phyloP scores from a whole-genome alignment of 768 basidiomycete genomes.

The Lentinula raphanica region DNA sequence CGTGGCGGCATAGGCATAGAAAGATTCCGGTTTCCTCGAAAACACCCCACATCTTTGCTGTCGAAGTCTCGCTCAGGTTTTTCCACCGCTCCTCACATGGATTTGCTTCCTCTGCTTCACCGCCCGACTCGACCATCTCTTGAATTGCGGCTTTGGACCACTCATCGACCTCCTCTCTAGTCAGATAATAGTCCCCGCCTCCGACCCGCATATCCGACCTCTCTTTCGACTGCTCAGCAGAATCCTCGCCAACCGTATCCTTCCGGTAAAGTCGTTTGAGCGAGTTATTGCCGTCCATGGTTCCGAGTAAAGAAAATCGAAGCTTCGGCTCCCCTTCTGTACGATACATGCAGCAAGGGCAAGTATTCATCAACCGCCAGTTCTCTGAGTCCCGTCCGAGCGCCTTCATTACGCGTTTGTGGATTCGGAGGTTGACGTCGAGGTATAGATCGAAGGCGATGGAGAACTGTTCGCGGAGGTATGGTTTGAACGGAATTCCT shows the following conservation, averaged over 20 bases:
- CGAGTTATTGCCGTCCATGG: no score
- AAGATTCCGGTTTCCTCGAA: conserved; percentile 20
- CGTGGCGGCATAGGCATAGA: conserved; percentile 19
- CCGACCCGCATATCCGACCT: conserved; percentile 9
- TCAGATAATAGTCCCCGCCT: conserved; percentile 16
- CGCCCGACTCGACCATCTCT: background rate
- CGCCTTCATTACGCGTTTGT: background rate
- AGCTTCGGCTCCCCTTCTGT: conserved; percentile 8
- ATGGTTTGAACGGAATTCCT: conserved; percentile 4
- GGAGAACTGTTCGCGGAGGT: conserved; percentile 5
- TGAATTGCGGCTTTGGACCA: conserved; percentile 14
- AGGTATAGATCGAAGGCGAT: conserved; percentile 14
- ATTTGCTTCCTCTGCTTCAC: background rate
- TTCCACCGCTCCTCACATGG: conserved; percentile 14
- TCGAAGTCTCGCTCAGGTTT: conserved; percentile 10
- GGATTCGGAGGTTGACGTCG: background rate
- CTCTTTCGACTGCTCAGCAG: conserved; percentile 4
- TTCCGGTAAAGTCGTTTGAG: conserved; percentile 9
- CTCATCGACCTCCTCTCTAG: conserved; percentile 15
- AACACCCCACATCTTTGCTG: conserved; percentile 14
- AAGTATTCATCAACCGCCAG: conserved; percentile 13
- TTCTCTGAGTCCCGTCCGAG: conserved; percentile 7
- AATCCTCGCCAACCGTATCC: background rate
- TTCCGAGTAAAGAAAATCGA: background rate
- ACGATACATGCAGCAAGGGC: conserved; percentile 13